A percentile compares a stretch with the other conserved stretches of the same genome.
Conservation (phyloP, 2,329 filamentous ascomycete species). For the Curvularia sp. region DNA sequence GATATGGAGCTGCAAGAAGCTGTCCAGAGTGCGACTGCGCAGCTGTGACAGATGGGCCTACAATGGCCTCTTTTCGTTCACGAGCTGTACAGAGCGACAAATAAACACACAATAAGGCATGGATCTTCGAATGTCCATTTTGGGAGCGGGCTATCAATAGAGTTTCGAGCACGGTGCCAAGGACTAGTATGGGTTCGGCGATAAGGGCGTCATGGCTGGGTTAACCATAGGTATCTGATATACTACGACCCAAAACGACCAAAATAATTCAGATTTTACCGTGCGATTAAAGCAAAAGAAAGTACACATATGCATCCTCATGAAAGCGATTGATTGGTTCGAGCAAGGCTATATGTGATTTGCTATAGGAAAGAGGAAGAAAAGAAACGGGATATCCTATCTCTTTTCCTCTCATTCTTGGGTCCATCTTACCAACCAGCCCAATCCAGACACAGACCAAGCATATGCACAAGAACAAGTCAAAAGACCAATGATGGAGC, state of each 20-base stretch:
- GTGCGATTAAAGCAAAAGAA: neutral
- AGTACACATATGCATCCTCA: neutral
- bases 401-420: neutral
- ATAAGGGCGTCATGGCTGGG: slow-evolving; percentile 30
- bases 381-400: neutral
- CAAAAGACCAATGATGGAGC: neutral
- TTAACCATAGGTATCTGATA: slow-evolving; percentile 21
- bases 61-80: slow-evolving; percentile 13
- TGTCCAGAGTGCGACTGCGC: slow-evolving; percentile 36
- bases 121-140: neutral
- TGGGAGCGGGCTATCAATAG: slow-evolving; percentile 9
- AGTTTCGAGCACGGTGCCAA: slow-evolving; percentile 11
- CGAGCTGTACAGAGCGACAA: neutral
- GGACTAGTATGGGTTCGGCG: slow-evolving; percentile 30
- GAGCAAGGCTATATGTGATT: neutral
- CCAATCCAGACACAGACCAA: neutral
- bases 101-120: neutral
- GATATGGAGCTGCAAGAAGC: slow-evolving; percentile 47
- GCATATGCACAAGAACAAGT: neutral
- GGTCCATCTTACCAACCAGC: neutral
- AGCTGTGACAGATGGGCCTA: slow-evolving; percentile 26
- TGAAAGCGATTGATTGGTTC: neutral
- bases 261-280: slow-evolving; percentile 4
- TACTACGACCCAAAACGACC: slow-evolving; percentile 9
- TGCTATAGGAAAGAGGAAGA: neutral